Evolutionary conservation across 192 early-diverging fungal species (phyloP), one percentile per base, ranked within the genome.

Genomic region (Coemansia sp.): DNA sequence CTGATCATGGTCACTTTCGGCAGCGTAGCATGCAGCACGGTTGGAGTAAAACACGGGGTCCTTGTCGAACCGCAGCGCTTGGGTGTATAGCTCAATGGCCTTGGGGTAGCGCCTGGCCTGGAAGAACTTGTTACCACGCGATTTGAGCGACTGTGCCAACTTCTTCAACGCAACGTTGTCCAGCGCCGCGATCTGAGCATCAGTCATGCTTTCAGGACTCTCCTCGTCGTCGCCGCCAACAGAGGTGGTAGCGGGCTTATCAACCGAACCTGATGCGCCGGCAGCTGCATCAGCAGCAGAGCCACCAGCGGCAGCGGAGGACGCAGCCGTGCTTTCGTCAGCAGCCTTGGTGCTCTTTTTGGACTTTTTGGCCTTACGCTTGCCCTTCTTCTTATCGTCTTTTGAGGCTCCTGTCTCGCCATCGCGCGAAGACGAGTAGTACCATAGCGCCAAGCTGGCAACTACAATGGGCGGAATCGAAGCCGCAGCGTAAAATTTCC

Each of bases 21-120:
- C 90, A 1, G 89, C 87, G 68, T 92, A 93, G 76, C 95, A 97
- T 9, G 96, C 98, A 16, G 95, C 96, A 35, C 98, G 91, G 86
- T 99, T 99, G 65, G 91, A 91, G 83, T 87, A 98, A 70, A 90
- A 98, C 43, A 99, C 90, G 5, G 95, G 87, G 74, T 93, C 87
- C 38, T 90, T 82, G 39, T 84, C 84, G 65, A 96, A 90, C 20
- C 83, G 85, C 70, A 99, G 90, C 1, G 98, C 98, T 74, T 92
- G 86, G 15, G 93, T 87, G 85, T 99, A 99, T 18, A 91, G 70
- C 59, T 89, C 86, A 56, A 94, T 90, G 8, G 96, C 97, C 64
- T 93, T 92, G 13, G 86, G 65, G 83, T 90, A 97, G 70, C 92
- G 91, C 71, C 89, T 93, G 68, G 86, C 86, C 22, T 84, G 82